A percentile compares a stretch with the other conserved stretches of the same genome.
phyloP scores from a whole-genome alignment of 2,329 filamentous ascomycete species.

The Colletotrichum tabaci region DNA sequence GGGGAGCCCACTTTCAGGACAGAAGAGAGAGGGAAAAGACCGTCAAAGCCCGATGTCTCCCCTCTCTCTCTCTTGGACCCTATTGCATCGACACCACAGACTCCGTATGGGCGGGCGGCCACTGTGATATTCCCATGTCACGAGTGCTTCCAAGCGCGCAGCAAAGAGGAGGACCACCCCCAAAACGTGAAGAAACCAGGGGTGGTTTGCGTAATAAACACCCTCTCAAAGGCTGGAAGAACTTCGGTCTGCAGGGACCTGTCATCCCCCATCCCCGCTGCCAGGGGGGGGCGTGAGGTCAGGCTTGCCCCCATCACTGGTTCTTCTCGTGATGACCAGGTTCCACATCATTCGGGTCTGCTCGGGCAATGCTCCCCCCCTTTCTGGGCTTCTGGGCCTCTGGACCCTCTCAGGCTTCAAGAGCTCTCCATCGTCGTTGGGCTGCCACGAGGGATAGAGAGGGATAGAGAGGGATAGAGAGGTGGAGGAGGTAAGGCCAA shows the following conservation, averaged over 20 bases:
- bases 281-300: neutral
- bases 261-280: neutral
- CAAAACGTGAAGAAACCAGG: slow-evolving; percentile 1
- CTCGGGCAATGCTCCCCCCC: slow-evolving; percentile 10
- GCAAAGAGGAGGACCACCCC: neutral
- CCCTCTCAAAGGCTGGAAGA: slow-evolving; percentile 26
- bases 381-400: neutral
- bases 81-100: no score
- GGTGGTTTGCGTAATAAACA: slow-evolving; percentile 20
- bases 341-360: slow-evolving; percentile 30
- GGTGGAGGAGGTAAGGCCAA: slow-evolving; percentile 4
- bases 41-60: neutral
- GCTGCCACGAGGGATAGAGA: slow-evolving; percentile 35
- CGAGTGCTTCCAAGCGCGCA: slow-evolving; percentile 18
- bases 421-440: slow-evolving; percentile 34
- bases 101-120: neutral
- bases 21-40: neutral
- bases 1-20: neutral
- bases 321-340: slow-evolving; percentile 15
- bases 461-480: neutral
- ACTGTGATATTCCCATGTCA: slow-evolving; percentile 19
- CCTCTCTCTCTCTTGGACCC: slow-evolving; percentile 1
- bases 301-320: neutral
- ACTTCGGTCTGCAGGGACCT: slow-evolving; percentile 34
- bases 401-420: slow-evolving; percentile 1